phyloP scores from a whole-genome alignment of 2,329 filamentous ascomycete genomes.

The Leptographium wingfieldii region DNA sequence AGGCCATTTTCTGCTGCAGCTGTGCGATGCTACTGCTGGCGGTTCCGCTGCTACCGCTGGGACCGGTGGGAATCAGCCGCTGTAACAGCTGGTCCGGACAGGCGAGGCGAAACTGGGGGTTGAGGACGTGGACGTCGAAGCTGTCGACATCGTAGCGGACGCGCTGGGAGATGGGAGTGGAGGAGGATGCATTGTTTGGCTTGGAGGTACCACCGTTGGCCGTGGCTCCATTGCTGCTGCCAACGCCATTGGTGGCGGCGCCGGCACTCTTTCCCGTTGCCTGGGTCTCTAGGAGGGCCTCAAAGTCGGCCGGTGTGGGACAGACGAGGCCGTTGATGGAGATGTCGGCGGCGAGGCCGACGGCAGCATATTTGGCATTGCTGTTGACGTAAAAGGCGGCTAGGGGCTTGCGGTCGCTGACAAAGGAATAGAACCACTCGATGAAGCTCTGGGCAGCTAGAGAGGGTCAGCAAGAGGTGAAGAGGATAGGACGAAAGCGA shows the following conservation, averaged over 20 bases:
- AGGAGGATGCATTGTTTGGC: not conserved
- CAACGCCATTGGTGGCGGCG: slow-evolving; percentile 1
- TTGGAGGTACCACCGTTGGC: slow-evolving; percentile 1
- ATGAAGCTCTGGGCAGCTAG: slow-evolving; percentile 60
- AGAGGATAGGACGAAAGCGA: not conserved
- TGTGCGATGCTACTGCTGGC: slow-evolving; percentile 21
- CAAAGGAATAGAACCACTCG: slow-evolving; percentile 61
- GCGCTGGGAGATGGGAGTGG: slow-evolving; percentile 20
- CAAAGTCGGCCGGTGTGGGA: slow-evolving; percentile 49
- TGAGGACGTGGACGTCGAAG: slow-evolving; percentile 67
- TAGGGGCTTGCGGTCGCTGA: slow-evolving; percentile 49
- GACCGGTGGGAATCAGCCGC: not conserved
- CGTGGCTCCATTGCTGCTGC: slow-evolving; percentile 3
- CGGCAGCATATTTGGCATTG: slow-evolving; percentile 34
- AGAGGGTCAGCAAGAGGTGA: not conserved
- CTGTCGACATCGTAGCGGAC: slow-evolving; percentile 61
- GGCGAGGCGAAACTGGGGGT: slow-evolving; percentile 48
- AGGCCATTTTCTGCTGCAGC: slow-evolving; percentile 47
- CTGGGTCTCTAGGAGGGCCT: slow-evolving; percentile 54
- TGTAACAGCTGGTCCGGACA: slow-evolving; percentile 33
- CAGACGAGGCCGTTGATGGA: slow-evolving; percentile 66
- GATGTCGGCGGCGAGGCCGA: slow-evolving; percentile 52
- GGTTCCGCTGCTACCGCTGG: not conserved
- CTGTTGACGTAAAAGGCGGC: slow-evolving; percentile 57
- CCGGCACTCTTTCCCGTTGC: slow-evolving; percentile 22